phyloP scores from a whole-genome alignment of 140 eudicot genomes.

The Anethum foeniculum region DNA sequence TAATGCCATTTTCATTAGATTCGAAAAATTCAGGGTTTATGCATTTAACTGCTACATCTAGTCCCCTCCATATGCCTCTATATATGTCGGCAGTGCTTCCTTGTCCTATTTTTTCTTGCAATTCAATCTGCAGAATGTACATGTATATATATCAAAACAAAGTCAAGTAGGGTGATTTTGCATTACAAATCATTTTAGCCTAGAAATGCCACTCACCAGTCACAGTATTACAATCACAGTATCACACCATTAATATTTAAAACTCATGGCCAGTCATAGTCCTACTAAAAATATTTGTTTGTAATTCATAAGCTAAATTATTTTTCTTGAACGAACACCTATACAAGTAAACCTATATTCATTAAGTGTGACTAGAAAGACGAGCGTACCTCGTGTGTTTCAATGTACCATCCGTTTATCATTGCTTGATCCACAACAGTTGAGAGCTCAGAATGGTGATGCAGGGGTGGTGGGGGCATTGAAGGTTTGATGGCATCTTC shows the following conservation, averaged over 20 bases:
- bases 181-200: neutral
- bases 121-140: conserved; percentile 31
- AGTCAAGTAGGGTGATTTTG: neutral
- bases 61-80: conserved; percentile 71
- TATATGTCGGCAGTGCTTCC: conserved; percentile 72
- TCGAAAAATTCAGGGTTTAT: conserved; percentile 53
- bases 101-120: conserved; percentile 46
- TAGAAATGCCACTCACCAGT: neutral
- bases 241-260: neutral
- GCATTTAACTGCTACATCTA: conserved; percentile 66
- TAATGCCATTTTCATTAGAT: conserved; percentile 44
- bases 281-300: neutral
- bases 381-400: conserved; percentile 53
- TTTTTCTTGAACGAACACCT: neutral
- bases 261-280: neutral
- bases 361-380: neutral
- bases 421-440: conserved; percentile 49
- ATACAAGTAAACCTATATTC: neutral
- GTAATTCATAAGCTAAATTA: neutral
- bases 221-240: neutral
- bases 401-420: conserved; percentile 66
- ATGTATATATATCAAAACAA: neutral
- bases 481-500: conserved; percentile 18
- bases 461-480: conserved; percentile 19
- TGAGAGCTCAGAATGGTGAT: conserved; percentile 34